Conservation (phyloP, 805 yeast species). For the Lachancea nothofagi region DNA sequence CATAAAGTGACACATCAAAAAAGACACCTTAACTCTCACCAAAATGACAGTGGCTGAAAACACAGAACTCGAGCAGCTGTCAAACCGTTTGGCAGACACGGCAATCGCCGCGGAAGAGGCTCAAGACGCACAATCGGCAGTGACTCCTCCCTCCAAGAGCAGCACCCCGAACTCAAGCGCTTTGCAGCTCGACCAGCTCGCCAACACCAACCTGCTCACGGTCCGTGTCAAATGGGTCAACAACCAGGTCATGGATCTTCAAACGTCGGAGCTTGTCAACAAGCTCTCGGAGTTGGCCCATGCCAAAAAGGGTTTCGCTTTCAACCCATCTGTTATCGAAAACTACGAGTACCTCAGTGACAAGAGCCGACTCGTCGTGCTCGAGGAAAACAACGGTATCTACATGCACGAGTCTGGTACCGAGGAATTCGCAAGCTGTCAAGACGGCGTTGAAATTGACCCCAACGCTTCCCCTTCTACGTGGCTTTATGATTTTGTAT, state of each 20-base stretch:
- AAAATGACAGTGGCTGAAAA: constrained; percentile 6
- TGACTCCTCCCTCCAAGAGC: constrained; percentile 1
- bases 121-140: constrained; percentile 6
- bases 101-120: constrained; percentile 1
- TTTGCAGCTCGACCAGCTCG: constrained; percentile 25
- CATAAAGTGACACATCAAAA: neutral
- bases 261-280: constrained; percentile 5
- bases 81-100: constrained; percentile 1
- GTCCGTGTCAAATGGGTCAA: constrained; percentile 23
- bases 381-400: constrained; percentile 18
- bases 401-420: constrained; percentile 25
- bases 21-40: neutral
- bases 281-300: constrained; percentile 13
- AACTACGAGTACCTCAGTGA: constrained; percentile 28
- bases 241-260: constrained; percentile 2
- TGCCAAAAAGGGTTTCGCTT: constrained; percentile 18
- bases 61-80: constrained; percentile 2
- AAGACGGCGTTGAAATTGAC: constrained; percentile 9
- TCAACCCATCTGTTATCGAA: constrained; percentile 25
- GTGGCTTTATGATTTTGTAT: constrained; percentile 24
- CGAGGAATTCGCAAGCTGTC: constrained; percentile 17
- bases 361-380: constrained; percentile 17
- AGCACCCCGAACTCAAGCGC: constrained; percentile 7
- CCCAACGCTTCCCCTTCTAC: neutral
- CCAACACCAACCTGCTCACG: constrained; percentile 26